Evolutionary conservation across 1,284 basidiomycete species (phyloP).

Genomic region (Stygiomarasmius scandens): DNA sequence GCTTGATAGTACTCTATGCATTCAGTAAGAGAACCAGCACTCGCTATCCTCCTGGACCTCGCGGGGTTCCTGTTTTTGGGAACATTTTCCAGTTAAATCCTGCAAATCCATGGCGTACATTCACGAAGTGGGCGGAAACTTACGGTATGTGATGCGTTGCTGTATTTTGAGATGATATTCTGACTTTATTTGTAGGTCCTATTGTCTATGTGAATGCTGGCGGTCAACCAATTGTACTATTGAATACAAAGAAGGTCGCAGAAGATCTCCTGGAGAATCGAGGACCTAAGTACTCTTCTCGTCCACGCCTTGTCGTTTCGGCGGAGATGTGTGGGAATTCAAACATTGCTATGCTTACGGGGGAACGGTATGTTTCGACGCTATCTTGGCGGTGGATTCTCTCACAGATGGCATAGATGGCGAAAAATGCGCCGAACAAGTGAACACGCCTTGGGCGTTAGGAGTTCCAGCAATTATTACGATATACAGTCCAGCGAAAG

Average conservation of each 20-base stretch:
- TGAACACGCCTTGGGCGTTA: constrained; percentile 1
- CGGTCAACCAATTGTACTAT: constrained; percentile 6
- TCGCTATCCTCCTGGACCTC: constrained; percentile 10
- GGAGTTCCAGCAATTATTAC: constrained; percentile 2
- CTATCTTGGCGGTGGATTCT: not conserved
- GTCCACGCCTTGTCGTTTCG: constrained; percentile 1
- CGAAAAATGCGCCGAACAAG: constrained; percentile 5
- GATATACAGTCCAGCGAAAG: constrained; percentile 5
- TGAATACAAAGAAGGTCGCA: constrained; percentile 10
- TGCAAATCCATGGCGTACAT: constrained; percentile 1
- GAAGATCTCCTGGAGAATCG: constrained; percentile 13
- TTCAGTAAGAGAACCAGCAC: too few relatives aligned
- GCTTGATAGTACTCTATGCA: too few relatives aligned
- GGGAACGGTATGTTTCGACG: not conserved
- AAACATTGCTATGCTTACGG: not conserved
- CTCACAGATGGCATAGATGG: constrained; percentile 6
- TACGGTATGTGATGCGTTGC: not conserved
- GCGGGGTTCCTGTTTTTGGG: constrained; percentile 11
- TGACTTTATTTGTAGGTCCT: constrained; percentile 5
- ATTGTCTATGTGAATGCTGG: too few relatives aligned
- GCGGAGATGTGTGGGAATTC: not conserved
- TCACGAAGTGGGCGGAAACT: not conserved
- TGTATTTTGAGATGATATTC: not conserved
- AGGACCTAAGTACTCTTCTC: constrained; percentile 10
- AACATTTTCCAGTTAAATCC: constrained; percentile 11